Evolutionary conservation across 495 filamentous ascomycete genomes (phyloP).

Genomic region (Parathielavia appendiculata): DNA sequence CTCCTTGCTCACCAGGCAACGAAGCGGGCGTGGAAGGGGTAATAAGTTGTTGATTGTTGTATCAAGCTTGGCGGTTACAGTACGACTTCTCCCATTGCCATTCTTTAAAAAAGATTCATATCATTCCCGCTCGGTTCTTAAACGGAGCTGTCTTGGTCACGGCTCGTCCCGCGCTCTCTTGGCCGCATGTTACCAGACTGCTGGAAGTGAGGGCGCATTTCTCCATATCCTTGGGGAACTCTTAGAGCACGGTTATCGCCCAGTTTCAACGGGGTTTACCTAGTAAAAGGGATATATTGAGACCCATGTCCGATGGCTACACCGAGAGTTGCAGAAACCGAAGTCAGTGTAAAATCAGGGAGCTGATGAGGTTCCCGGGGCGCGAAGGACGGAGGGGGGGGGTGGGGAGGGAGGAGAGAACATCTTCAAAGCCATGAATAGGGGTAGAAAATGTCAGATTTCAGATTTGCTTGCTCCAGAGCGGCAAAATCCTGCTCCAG

Average conservation of each 20-base stretch:
- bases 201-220: neutral
- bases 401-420: neutral
- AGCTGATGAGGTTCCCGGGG: no score
- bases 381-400: no score
- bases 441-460: conserved; percentile 2
- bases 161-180: conserved; percentile 5
- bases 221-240: neutral
- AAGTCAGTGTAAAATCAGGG: no score
- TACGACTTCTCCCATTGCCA: no score
- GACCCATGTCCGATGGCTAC: no score
- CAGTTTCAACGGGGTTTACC: no score
- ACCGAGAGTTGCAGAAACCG: no score
- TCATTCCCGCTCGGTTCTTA: neutral
- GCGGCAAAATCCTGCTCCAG: neutral
- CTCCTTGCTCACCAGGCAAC: no score
- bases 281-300: no score
- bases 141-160: neutral
- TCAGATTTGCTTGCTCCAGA: neutral
- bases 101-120: neutral
- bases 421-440: neutral
- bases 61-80: no score
- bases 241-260: neutral
- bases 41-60: no score
- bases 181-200: neutral
- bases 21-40: no score